phyloP scores from a whole-genome alignment of 140 eudicot genomes.

The Anethum foeniculum region DNA sequence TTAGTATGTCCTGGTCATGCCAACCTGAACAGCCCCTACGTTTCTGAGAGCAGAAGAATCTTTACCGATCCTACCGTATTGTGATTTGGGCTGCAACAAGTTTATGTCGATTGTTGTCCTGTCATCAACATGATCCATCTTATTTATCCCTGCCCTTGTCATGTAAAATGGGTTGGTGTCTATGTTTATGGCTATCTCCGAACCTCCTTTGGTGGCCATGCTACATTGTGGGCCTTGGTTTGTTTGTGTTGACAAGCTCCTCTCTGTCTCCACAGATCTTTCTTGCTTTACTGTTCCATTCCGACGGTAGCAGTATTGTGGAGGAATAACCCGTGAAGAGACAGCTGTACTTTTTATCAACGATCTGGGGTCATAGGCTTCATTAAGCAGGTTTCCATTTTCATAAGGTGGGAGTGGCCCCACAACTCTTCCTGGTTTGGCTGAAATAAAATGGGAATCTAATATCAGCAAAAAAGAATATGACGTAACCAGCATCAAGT shows the following conservation, averaged over 20 bases:
- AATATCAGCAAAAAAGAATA: background rate
- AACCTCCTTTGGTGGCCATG: constrained; percentile 21
- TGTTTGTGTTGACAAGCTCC: constrained; percentile 17
- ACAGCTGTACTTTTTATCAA: constrained; percentile 20
- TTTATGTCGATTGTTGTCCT: constrained; percentile 25
- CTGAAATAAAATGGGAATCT: constrained; percentile 10
- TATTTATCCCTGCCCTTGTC: constrained; percentile 23
- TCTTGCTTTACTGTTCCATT: constrained; percentile 22
- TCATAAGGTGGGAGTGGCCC: constrained; percentile 53
- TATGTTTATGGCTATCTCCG: constrained; percentile 39
- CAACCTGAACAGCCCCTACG: constrained; percentile 35
- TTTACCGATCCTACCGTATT: constrained; percentile 18
- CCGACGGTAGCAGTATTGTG: constrained; percentile 25
- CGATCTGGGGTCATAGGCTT: constrained; percentile 31
- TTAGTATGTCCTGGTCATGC: constrained; percentile 40
- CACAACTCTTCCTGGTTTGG: constrained; percentile 55
- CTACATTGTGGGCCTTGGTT: constrained; percentile 19
- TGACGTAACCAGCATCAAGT: background rate
- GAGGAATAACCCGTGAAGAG: constrained; percentile 24
- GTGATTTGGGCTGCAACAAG: constrained; percentile 39
- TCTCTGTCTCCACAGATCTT: constrained; percentile 12
- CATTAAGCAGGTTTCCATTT: constrained; percentile 21
- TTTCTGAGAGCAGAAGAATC: constrained; percentile 38
- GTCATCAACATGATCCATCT: constrained; percentile 21
- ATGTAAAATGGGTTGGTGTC: constrained; percentile 39